phyloP scores from a whole-genome alignment of 352 stramenopile genomes.

The Sclerospora graminicola region DNA sequence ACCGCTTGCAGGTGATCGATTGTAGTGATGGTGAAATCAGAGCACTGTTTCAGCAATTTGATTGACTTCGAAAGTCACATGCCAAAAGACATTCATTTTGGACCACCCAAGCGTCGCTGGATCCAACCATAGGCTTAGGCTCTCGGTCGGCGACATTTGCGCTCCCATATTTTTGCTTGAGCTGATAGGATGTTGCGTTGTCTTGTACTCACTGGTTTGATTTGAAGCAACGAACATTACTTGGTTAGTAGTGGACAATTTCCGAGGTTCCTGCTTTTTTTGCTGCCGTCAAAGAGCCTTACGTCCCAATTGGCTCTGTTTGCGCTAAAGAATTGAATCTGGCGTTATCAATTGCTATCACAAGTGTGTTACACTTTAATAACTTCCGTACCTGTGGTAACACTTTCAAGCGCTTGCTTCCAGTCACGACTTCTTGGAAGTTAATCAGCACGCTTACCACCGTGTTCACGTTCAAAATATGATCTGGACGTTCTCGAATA shows the following conservation, averaged over 20 bases:
- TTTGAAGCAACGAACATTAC: neutral
- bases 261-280: slow-evolving; percentile 9
- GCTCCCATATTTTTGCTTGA: neutral
- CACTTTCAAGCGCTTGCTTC: slow-evolving; percentile 29
- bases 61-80: no score
- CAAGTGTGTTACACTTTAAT: neutral
- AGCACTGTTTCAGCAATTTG: no score
- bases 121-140: slow-evolving; percentile 12
- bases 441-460: slow-evolving; percentile 61
- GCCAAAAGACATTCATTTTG: neutral
- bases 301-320: slow-evolving; percentile 27
- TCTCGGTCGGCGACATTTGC: slow-evolving; percentile 7
- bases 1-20: no score
- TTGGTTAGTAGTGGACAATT: neutral
- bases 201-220: slow-evolving; percentile 1
- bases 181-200: neutral
- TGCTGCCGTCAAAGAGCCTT: slow-evolving; percentile 23
- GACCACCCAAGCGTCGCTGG: no score
- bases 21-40: no score
- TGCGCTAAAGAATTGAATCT: slow-evolving; percentile 20
- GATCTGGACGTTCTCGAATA: slow-evolving; percentile 50
- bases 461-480: slow-evolving; percentile 79
- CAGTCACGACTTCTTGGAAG: slow-evolving; percentile 40
- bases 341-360: slow-evolving; percentile 1
- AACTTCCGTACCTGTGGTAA: slow-evolving; percentile 35